Evolutionary conservation across 106 monocot species (phyloP), one percentile per base, ranked within the genome.

Genomic region (Chionographis japonica): DNA sequence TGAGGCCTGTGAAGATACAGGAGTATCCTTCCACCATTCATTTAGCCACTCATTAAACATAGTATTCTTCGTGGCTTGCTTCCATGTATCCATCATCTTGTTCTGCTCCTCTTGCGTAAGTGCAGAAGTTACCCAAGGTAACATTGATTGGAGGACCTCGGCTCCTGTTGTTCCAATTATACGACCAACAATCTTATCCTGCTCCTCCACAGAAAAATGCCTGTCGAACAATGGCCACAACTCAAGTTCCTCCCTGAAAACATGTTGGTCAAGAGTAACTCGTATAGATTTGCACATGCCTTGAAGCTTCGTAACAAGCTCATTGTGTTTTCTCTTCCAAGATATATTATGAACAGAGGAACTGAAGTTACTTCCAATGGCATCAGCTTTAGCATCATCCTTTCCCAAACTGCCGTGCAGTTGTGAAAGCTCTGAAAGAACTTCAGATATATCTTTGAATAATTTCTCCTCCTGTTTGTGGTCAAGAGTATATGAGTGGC

Each of bases 11-110:
- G 80, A 70, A 53, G 90, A 85, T 54, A 60, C 68, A 65, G 85
- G 83, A 63, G 58, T 75, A 53, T 68, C 77, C 69, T 85, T 90
- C 98, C 93, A 93, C 98, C 98, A 99, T 62, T 90, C 93, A 77
- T 99, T 99, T 76, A 99, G 72, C 98, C 98, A 99, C 60, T 99
- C 98, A 81, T 87, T 81, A 57, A 99, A 99, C 98, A 99, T 99
- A 41, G 98, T 99, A 60, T 99, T 99, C 74, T 90, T 99, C 15
- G 98, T 90, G 68, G 85, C 90, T 68, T 90, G 82, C 66, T 70
- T 89, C 90, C 93, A 93, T 66, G 93, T 99, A 42, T 99, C 98
- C 80, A 99, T 85, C 93, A 99, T 93, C 70, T 75, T 90, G 64
- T 99, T 90, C 76, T 99, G 98, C 70, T 99, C 98, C 56, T 99